Conservation (phyloP, 345 rosid genomes). For the Citrus hindsii region DNA sequence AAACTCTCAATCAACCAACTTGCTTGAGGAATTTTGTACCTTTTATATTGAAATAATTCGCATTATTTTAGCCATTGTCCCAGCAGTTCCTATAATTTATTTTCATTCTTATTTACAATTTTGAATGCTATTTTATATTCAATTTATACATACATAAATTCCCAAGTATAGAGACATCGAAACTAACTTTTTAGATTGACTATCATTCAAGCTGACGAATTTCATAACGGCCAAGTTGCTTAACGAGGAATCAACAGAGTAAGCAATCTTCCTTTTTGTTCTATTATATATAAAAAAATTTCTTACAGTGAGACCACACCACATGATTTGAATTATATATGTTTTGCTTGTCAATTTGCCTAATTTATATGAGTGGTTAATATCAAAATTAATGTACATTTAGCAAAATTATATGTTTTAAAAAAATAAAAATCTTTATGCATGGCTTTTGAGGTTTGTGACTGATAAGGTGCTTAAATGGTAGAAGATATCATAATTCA, state of each 20-base stretch:
- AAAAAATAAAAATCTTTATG: no score
- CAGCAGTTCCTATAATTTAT: background rate
- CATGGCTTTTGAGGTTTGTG: background rate
- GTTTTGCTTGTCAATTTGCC: background rate
- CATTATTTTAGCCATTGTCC: background rate
- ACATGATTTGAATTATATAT: background rate
- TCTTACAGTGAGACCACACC: background rate
- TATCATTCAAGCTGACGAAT: constrained; percentile 38
- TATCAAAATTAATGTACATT: no score
- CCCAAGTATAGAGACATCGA: background rate
- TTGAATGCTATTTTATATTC: no score
- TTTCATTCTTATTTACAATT: no score
- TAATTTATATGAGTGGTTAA: background rate
- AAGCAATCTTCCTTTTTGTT: constrained; percentile 11
- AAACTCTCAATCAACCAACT: background rate
- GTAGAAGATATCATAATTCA: constrained; percentile 19
- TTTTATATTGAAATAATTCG: no score
- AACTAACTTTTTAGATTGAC: constrained; percentile 2
- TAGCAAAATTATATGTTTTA: background rate
- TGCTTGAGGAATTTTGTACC: background rate
- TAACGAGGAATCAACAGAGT: constrained; percentile 27
- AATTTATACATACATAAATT: no score
- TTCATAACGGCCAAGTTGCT: constrained; percentile 34
- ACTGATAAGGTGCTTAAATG: background rate
- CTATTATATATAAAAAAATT: no score